Conservation (phyloP, 352 stramenopile species). For the Phytophthora citricola region DNA sequence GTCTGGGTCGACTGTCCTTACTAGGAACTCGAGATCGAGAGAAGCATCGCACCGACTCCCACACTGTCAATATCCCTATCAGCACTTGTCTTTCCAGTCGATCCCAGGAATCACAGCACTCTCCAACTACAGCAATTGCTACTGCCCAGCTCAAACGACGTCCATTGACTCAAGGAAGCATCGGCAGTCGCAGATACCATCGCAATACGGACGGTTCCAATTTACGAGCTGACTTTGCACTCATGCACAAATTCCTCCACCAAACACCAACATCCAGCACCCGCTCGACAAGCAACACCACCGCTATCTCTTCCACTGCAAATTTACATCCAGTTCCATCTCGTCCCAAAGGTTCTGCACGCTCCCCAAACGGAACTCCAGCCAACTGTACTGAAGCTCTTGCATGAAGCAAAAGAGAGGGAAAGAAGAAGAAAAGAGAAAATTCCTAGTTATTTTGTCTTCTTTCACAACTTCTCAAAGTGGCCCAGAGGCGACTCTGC, state of each 20-base stretch:
- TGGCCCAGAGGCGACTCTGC: constrained; percentile 39
- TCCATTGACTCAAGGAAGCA: constrained; percentile 55
- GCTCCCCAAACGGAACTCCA: constrained; percentile 21
- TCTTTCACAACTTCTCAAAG: constrained; percentile 49
- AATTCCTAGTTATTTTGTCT: neutral
- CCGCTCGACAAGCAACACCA: constrained; percentile 2
- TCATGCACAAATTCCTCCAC: constrained; percentile 82
- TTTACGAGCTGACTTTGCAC: constrained; percentile 51
- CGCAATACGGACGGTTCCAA: constrained; percentile 36
- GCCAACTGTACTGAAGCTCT: constrained; percentile 32
- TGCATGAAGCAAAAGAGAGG: constrained; percentile 24
- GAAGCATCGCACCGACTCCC: constrained; percentile 6
- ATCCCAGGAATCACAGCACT: constrained; percentile 23
- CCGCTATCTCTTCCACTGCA: constrained; percentile 5
- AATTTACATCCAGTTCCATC: constrained; percentile 16
- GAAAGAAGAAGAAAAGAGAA: constrained; percentile 2
- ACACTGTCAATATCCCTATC: constrained; percentile 10
- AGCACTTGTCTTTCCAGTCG: constrained; percentile 31
- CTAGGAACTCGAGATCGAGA: constrained; percentile 56
- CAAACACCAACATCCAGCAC: constrained; percentile 32
- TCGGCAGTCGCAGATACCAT: constrained; percentile 40
- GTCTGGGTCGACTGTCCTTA: constrained; percentile 57
- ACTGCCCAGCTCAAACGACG: constrained; percentile 45
- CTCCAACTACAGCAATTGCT: constrained; percentile 29
- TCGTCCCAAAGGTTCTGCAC: constrained; percentile 31